These are phyloP conservation scores for Leucaena leucocephala DNA, from an alignment of 306 rosid genomes.

Conservation along the genomic window DNA sequence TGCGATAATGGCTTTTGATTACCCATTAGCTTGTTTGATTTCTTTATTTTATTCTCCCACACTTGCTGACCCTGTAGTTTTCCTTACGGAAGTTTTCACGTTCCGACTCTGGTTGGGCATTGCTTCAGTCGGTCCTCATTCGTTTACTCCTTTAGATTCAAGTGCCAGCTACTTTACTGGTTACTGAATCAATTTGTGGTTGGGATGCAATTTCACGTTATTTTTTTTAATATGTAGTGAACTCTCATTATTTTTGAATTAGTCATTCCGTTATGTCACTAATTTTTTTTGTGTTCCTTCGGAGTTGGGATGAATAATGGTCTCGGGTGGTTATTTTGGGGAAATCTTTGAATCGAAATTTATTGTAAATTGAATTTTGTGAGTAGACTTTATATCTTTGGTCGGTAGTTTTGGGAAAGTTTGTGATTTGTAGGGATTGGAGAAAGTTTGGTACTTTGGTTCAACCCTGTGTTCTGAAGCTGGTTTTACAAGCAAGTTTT, in stretches of 20 bases:
- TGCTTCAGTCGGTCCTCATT: not conserved
- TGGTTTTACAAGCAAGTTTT: slow-evolving; percentile 1
- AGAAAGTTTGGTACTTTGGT: not conserved
- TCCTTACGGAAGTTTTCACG: not conserved
- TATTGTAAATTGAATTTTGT: not conserved
- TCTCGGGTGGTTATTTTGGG: not conserved
- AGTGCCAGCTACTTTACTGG: slow-evolving; percentile 20
- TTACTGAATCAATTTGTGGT: slow-evolving; percentile 3
- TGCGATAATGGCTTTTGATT: slow-evolving; percentile 2
- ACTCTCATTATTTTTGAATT: not conserved
- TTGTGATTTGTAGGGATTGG: slow-evolving; percentile 5
- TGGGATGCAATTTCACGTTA: slow-evolving; percentile 18
- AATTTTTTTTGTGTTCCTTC: not conserved
- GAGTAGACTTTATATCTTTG: not conserved
- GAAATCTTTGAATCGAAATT: not conserved
- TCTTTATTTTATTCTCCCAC: not conserved
- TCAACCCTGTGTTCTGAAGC: not conserved
- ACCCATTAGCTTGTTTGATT: not conserved
- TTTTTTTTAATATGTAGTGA: not conserved
- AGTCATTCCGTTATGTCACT: not conserved
- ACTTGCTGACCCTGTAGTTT: not conserved
- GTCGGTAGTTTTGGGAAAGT: not conserved
- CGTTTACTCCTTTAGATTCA: slow-evolving; percentile 21
- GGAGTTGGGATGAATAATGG: not conserved
- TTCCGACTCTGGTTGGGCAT: not conserved